Percentiles rank a stretch among this genome's conserved stretches.
Evolutionary conservation across 805 yeast genomes (phyloP).

Genomic region (Sungouiella thailandica): DNA sequence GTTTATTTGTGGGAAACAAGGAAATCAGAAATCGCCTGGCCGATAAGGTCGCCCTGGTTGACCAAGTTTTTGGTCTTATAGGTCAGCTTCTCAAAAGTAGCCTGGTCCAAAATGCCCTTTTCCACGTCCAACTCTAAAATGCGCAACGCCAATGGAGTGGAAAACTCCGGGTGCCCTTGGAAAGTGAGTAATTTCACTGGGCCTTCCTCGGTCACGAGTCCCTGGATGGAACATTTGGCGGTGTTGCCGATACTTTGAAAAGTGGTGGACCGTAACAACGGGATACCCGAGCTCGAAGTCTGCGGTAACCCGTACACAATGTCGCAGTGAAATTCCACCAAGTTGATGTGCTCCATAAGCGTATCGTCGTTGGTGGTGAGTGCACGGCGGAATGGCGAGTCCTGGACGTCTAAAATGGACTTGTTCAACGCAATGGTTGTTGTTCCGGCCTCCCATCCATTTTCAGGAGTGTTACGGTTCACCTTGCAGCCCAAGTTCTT

Average conservation of each 20-base stretch:
- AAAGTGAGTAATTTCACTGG: slow-evolving; percentile 53
- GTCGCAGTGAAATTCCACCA: slow-evolving; percentile 36
- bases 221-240: slow-evolving; percentile 58
- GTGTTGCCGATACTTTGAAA: slow-evolving; percentile 48
- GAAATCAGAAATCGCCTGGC: slow-evolving; percentile 32
- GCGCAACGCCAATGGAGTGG: slow-evolving; percentile 25
- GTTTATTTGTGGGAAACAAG: not conserved
- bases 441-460: slow-evolving; percentile 74
- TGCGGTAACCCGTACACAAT: slow-evolving; percentile 33
- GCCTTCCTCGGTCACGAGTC: slow-evolving; percentile 45
- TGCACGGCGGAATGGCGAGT: slow-evolving; percentile 20
- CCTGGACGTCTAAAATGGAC: slow-evolving; percentile 24
- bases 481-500: slow-evolving; percentile 61
- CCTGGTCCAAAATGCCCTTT: slow-evolving; percentile 17
- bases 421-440: slow-evolving; percentile 44
- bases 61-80: slow-evolving; percentile 25
- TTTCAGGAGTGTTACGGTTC: slow-evolving; percentile 40
- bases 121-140: slow-evolving; percentile 18
- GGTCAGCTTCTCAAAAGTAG: slow-evolving; percentile 22
- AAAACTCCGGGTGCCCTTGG: slow-evolving; percentile 91
- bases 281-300: slow-evolving; percentile 24
- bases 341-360: slow-evolving; percentile 38
- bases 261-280: slow-evolving; percentile 16
- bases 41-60: slow-evolving; percentile 39
- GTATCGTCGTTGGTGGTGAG: slow-evolving; percentile 49